Conservation (phyloP, 345 rosid genomes). For the rapeseed (Brassica napus) region Da-Ae NC_063436.1:6662501-6663000, state of each 20-base stretch:
- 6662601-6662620: too few relatives aligned
- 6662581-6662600: too few relatives aligned
- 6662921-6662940: background rate
- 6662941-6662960: background rate
- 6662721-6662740: background rate
- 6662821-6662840: background rate
- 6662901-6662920: too few relatives aligned
- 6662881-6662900: background rate
- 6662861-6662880: background rate
- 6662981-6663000: too few relatives aligned
- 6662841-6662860: background rate
- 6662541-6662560: too few relatives aligned
- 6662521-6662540: too few relatives aligned
- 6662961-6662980: background rate
- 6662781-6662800: background rate
- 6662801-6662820: background rate
- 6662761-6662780: background rate
- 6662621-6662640: too few relatives aligned
- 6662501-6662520: too few relatives aligned
- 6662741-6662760: background rate
- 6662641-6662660: too few relatives aligned
- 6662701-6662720: background rate
- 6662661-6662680: too few relatives aligned
- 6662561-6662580: too few relatives aligned
- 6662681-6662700: too few relatives aligned